Base-by-base conservation (phyloP, 2,329 filamentous ascomycete genomes). In the Colletotrichum karsti region DNA sequence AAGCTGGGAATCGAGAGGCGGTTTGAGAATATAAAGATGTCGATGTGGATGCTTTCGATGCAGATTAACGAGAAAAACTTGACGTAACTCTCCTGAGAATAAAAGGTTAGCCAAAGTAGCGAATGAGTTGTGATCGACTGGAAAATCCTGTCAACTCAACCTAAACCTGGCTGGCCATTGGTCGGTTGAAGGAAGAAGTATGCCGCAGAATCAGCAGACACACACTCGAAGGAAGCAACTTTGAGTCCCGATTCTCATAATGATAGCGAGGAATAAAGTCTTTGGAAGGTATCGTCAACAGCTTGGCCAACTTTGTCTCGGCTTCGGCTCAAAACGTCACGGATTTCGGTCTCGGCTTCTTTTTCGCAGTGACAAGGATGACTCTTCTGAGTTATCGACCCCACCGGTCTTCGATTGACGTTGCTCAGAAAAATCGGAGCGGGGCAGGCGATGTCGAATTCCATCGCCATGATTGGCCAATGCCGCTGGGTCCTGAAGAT, bases 271-370 rank as follows among this genome's bases (percentile, higher is more conserved):
- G 15, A 30, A 7, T 33, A 12, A 51, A 12, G 46, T 30, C 46
- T 51, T 30, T 18, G 26, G 6, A 33, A 51, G 18, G 10, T 13
- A 46, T 46, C 20, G 18, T 28, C 51, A 55, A 55, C 15, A 42
- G n/a, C n/a, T n/a, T n/a, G n/a, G n/a, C 42, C 42, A 26, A 28
- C 28, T 30, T n/a, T 22, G 18, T 28, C 30, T 60, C 57, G 57
- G 57, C 41, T 46, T 58, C 55, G 55, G 55, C 55, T 58, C 30
- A 15, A 24, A 33, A 26, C n/a, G 35, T 5, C 8, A 28, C 55
- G 55, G 41, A 26, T 37, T n/a, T 48, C 55, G 55, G 55, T 10
- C n/a, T 60, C 57, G 44, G 57, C 44, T 60, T 33, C 22, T 12
- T 28, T 33, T n/a, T 41, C 26, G 26, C 10, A 20, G n/a, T 39